Percentiles rank a stretch among this genome's conserved stretches.
Conservation (phyloP, 768 basidiomycete genomes). For the Peribolospora kevripleyi region DNA sequence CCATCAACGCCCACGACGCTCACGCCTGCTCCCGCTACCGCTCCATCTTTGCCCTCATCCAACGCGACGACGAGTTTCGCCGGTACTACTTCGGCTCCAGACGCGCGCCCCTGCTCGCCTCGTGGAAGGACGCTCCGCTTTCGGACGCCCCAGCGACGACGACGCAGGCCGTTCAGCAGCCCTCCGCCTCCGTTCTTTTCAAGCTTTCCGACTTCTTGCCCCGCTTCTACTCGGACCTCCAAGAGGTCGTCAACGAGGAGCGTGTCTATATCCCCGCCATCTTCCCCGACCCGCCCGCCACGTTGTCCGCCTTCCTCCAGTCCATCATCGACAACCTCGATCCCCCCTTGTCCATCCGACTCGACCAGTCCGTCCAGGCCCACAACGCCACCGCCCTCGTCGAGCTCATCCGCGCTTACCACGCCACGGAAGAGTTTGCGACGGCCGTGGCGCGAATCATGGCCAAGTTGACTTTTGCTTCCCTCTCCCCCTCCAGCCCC, state of each 20-base stretch:
- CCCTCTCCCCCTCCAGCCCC: constrained; percentile 7
- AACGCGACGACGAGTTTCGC: constrained; percentile 73
- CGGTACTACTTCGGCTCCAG: constrained; percentile 82
- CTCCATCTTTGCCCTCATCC: constrained; percentile 67
- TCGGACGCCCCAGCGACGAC: constrained; percentile 11
- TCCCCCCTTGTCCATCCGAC: constrained; percentile 56
- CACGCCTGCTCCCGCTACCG: constrained; percentile 52
- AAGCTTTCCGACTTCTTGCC: constrained; percentile 43
- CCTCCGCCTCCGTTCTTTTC: background rate
- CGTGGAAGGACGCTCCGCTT: constrained; percentile 43
- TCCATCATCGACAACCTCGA: constrained; percentile 53
- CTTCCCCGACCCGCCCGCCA: constrained; percentile 58
- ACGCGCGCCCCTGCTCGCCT: constrained; percentile 34
- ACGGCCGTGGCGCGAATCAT: constrained; percentile 44
- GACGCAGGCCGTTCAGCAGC: constrained; percentile 25
- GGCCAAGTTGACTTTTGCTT: constrained; percentile 36
- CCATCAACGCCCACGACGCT: constrained; percentile 56
- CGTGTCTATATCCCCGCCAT: constrained; percentile 36
- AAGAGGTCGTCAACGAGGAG: constrained; percentile 20
- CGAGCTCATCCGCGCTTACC: constrained; percentile 45
- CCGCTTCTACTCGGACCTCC: constrained; percentile 46
- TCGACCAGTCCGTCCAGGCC: constrained; percentile 42
- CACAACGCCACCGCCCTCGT: constrained; percentile 39
- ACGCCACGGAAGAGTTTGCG: constrained; percentile 62
- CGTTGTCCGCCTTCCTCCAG: constrained; percentile 57